These are phyloP conservation scores for Achlya hypogyna DNA, from an alignment of 352 stramenopile species.

Conservation along the genomic window DNA sequence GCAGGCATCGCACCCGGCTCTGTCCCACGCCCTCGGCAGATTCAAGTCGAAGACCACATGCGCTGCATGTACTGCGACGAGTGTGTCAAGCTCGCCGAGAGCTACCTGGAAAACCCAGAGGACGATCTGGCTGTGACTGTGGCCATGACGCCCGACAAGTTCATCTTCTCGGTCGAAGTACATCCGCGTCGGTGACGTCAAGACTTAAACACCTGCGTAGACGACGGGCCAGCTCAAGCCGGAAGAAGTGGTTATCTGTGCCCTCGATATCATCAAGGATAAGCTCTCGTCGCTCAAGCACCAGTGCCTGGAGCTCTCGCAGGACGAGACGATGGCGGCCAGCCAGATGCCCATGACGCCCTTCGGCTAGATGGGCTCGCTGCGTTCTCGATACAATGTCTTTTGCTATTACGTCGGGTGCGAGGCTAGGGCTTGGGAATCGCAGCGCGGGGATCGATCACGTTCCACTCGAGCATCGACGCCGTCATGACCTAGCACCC, in stretches of 20 bases:
- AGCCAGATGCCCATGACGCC: conserved; percentile 57
- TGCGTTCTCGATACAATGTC: not conserved
- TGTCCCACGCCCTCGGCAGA: conserved; percentile 25
- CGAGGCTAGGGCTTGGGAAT: not conserved
- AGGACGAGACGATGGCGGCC: conserved; percentile 52
- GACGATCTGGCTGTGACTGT: conserved; percentile 91
- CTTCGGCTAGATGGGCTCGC: conserved; percentile 44
- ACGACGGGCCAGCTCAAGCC: conserved; percentile 77
- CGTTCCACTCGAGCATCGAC: conserved; percentile 1
- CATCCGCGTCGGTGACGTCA: not conserved
- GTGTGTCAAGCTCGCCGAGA: conserved; percentile 87
- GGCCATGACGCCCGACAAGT: conserved; percentile 85
- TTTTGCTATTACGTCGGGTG: not conserved
- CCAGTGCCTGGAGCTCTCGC: conserved; percentile 75
- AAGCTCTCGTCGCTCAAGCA: conserved; percentile 81
- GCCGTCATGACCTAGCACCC: not conserved
- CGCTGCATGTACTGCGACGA: conserved; percentile 94
- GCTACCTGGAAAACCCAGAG: conserved; percentile 92
- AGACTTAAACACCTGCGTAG: conserved; percentile 22
- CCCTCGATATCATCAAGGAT: conserved; percentile 77
- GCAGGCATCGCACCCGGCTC: not conserved
- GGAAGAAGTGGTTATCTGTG: conserved; percentile 80
- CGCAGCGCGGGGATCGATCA: not conserved
- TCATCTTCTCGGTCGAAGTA: conserved; percentile 95
- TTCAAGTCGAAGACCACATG: conserved; percentile 58